Conservation (phyloP, 441 rosid genomes). For the Lepidium campestre region DNA sequence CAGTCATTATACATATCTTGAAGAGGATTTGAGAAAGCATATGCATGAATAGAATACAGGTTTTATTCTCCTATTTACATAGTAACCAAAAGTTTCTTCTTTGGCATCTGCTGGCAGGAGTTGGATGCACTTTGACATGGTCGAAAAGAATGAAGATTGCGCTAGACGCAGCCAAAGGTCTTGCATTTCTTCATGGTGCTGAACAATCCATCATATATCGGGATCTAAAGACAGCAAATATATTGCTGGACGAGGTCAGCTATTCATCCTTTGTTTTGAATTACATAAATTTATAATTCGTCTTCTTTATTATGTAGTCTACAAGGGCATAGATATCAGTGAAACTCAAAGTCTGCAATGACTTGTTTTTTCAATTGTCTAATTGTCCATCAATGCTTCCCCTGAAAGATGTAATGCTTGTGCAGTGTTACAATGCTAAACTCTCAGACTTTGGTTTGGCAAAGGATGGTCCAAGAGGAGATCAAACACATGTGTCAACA, state of each 20-base stretch:
- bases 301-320: background rate
- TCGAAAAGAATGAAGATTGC: slow-evolving; percentile 92
- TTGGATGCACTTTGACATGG: slow-evolving; percentile 91
- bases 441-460: slow-evolving; percentile 98
- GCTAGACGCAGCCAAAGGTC: slow-evolving; percentile 87
- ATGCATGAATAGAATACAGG: background rate
- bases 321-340: background rate
- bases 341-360: background rate
- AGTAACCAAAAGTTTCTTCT: background rate
- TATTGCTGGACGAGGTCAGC: slow-evolving; percentile 75
- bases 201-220: slow-evolving; percentile 90
- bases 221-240: slow-evolving; percentile 95
- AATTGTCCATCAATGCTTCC: slow-evolving; percentile 3
- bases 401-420: slow-evolving; percentile 23
- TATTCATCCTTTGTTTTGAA: slow-evolving; percentile 2
- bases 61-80: background rate
- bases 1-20: background rate
- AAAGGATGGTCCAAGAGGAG: slow-evolving; percentile 98
- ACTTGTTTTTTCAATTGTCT: background rate
- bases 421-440: slow-evolving; percentile 85
- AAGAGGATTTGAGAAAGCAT: background rate
- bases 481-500: slow-evolving; percentile 97
- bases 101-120: slow-evolving; percentile 25
- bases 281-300: background rate
- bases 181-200: slow-evolving; percentile 92